These are phyloP conservation scores for Lagenaria siceraria DNA, from an alignment of 306 rosid species.

Conservation along the genomic window DNA sequence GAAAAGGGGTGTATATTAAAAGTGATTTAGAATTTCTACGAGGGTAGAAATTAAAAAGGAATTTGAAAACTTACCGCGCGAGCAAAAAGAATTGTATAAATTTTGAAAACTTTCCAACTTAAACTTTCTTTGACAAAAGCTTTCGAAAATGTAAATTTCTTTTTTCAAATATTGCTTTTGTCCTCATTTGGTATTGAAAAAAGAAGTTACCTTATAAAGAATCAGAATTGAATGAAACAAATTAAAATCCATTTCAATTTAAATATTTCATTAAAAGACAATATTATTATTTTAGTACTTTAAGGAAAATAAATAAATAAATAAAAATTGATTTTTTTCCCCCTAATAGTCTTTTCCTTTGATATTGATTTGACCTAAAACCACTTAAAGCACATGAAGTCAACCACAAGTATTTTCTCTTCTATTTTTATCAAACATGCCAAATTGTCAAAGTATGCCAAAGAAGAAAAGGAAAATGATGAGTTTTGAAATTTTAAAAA, in stretches of 20 bases:
- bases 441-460: not conserved
- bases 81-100: not conserved
- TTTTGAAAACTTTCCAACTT: not conserved
- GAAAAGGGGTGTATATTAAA: no score
- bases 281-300: not conserved
- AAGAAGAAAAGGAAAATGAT: not conserved
- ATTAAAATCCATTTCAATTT: not conserved
- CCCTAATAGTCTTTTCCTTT: not conserved
- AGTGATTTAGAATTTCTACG: no score
- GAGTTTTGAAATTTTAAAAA: not conserved
- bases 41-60: not conserved
- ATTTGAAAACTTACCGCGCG: not conserved
- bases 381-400: not conserved
- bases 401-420: not conserved
- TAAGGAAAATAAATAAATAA: not conserved
- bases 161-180: not conserved
- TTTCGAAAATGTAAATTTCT: not conserved
- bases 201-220: no score
- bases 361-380: not conserved
- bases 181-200: not conserved
- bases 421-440: not conserved
- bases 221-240: not conserved
- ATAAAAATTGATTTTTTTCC: not conserved
- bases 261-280: not conserved
- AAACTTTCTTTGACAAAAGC: not conserved